Base-by-base conservation (phyloP, 805 yeast species). In the Teunomyces gatunensis region DNA sequence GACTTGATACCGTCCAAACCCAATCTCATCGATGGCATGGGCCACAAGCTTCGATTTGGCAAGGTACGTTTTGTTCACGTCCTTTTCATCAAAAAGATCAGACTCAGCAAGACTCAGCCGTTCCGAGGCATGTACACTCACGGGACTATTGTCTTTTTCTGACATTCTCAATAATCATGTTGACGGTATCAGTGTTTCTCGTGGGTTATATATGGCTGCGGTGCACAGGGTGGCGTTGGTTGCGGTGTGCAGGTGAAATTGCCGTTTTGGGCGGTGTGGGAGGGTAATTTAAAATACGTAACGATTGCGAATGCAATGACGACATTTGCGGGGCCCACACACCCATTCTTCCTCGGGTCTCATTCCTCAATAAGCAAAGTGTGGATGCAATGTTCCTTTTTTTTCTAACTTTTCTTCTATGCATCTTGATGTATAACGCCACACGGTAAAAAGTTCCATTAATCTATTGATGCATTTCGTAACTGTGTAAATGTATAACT, bases 1-100 rank as follows among this genome's bases (percentile, higher is more conserved):
- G 30, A 43, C 37, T 39, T 60, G 65, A 51, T 60, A 60, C 13
- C 60, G 47, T 10, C 65, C 65, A 44, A 67, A 71, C 2, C 74
- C 75, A 27, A 69, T 63, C 25, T 61, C 63, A 49, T 69, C 72
- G 25, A 71, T 67, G 9, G 71, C 71, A 15, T 54, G 53, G 20
- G 73, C 64, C 4, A 84, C 80, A 63, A 68, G 23, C 43, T 50
- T 49, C 20, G 54, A 46, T 42, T 54, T 54, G 34, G 51, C 48
- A 28, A 54, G 32, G 47, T 54, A 54, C 33, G 39, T 45, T 23
- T 43, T 35, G 45, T 50, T 47, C 20, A 20, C 40, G 20, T 51
- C 56, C 32, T 34, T 20, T 17, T 35, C 36, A n/a, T 48, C 50
- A 21, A 20, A 49, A 11, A 51, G 47, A 30, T 45, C 54, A 2